Evolutionary conservation across 805 yeast genomes (phyloP).

Genomic region (Sungouiella thailandica): DNA sequence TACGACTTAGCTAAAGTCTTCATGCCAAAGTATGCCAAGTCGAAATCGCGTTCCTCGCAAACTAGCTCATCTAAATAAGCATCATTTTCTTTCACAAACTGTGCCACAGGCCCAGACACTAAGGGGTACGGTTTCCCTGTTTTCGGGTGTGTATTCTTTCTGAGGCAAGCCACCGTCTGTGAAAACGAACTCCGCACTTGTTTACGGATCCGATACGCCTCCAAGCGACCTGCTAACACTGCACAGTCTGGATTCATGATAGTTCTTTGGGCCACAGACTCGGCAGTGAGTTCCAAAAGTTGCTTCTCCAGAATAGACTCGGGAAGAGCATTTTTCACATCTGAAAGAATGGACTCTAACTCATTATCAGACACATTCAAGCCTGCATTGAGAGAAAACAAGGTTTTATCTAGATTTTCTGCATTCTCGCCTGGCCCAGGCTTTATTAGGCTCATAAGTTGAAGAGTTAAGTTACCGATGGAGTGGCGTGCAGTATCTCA

Average conservation of each 20-base stretch:
- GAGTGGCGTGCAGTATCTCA: neutral
- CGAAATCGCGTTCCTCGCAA: constrained; percentile 71
- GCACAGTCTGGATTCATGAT: constrained; percentile 33
- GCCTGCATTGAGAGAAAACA: no score
- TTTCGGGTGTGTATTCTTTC: constrained; percentile 8
- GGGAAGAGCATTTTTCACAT: constrained; percentile 6
- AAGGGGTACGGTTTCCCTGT: constrained; percentile 39
- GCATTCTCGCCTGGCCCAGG: no score
- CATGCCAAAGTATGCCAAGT: constrained; percentile 81
- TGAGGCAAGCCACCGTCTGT: constrained; percentile 18
- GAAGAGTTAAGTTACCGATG: neutral
- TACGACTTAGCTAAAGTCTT: constrained; percentile 90
- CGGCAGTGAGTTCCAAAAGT: constrained; percentile 27
- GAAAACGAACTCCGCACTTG: constrained; percentile 18
- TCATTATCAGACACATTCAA: no score
- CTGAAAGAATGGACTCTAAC: no score
- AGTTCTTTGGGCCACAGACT: constrained; percentile 29
- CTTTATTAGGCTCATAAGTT: no score
- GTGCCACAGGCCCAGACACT: constrained; percentile 62
- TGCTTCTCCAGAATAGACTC: constrained; percentile 13
- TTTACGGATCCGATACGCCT: constrained; percentile 24
- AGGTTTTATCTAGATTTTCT: no score
- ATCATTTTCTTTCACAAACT: constrained; percentile 58
- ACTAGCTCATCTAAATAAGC: constrained; percentile 70
- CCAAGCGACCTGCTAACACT: constrained; percentile 33